Conservation (phyloP, 768 basidiomycete species). For the Rossbeevera mucosa region DNA sequence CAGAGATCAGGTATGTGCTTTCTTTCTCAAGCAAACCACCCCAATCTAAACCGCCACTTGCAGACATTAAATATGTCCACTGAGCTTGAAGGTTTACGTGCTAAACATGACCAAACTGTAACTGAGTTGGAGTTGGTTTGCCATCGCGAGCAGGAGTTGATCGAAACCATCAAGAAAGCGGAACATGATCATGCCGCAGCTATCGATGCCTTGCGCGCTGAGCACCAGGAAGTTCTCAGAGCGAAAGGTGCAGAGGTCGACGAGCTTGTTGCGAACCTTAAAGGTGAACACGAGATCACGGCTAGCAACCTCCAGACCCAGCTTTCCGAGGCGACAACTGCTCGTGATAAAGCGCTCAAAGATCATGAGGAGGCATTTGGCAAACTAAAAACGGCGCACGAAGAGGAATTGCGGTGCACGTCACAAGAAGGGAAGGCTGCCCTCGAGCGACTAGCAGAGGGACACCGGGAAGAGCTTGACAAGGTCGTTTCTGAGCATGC, state of each 20-base stretch:
- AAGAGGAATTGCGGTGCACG: slow-evolving; percentile 48
- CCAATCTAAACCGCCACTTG: not conserved
- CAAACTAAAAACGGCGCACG: slow-evolving; percentile 50
- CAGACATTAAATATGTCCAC: slow-evolving; percentile 84
- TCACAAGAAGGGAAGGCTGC: slow-evolving; percentile 51
- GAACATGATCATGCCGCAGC: slow-evolving; percentile 46
- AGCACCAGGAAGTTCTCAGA: slow-evolving; percentile 43
- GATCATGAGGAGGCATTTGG: slow-evolving; percentile 61
- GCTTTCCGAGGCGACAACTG: slow-evolving; percentile 38
- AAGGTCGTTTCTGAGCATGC: slow-evolving; percentile 52
- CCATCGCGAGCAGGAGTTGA: slow-evolving; percentile 52
- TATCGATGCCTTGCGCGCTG: slow-evolving; percentile 42
- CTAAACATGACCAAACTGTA: slow-evolving; percentile 53
- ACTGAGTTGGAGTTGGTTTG: slow-evolving; percentile 50
- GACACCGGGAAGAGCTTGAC: slow-evolving; percentile 50
- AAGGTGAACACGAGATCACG: slow-evolving; percentile 44
- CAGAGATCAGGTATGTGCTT: slow-evolving; percentile 66
- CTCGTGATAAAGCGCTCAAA: slow-evolving; percentile 45
- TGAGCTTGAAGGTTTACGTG: slow-evolving; percentile 72
- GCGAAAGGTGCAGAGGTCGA: slow-evolving; percentile 41
- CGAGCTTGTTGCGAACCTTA: slow-evolving; percentile 40
- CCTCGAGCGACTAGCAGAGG: slow-evolving; percentile 44
- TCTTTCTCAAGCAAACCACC: not conserved
- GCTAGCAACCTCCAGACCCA: slow-evolving; percentile 40
- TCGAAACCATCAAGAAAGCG: slow-evolving; percentile 45